Conservation (phyloP, 495 filamentous ascomycete genomes). For the Penicillium robsamsonii region DNA sequence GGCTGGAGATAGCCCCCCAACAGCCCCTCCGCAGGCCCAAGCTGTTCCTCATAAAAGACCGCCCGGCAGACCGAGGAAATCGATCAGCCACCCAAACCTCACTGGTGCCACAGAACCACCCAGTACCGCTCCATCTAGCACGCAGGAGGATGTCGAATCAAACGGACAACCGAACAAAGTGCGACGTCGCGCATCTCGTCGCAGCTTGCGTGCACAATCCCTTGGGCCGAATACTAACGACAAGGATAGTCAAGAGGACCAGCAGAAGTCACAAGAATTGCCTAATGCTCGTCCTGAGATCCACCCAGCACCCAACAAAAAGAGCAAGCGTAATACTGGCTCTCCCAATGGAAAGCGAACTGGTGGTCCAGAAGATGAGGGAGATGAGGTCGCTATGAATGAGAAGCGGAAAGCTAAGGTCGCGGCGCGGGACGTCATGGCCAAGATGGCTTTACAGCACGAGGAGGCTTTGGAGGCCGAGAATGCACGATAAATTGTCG, state of each 20-base stretch:
- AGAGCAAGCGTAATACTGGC: conserved; percentile 8
- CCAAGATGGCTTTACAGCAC: conserved; percentile 41
- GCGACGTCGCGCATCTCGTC: conserved; percentile 14
- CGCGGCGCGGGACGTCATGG: conserved; percentile 39
- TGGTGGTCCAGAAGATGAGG: not conserved
- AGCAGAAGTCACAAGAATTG: not conserved
- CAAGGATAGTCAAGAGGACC: not conserved
- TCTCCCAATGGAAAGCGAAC: conserved; percentile 1
- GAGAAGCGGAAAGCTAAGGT: conserved; percentile 41
- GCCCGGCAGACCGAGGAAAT: conserved; percentile 36
- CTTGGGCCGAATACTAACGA: not conserved
- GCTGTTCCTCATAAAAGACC: conserved; percentile 18
- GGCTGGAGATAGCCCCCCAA: conserved; percentile 2
- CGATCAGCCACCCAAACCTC: conserved; percentile 24
- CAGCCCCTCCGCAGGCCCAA: not conserved
- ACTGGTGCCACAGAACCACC: conserved; percentile 16
- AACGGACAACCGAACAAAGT: not conserved
- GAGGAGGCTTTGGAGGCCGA: conserved; percentile 47
- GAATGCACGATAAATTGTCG: conserved; percentile 18
- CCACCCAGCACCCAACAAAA: conserved; percentile 5
- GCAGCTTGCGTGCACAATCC: conserved; percentile 18
- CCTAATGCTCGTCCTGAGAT: not conserved
- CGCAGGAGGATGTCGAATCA: conserved; percentile 3
- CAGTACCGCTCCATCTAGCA: conserved; percentile 1
- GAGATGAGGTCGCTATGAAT: conserved; percentile 11